phyloP scores from a whole-genome alignment of 202 grass and related monocot species.

The Zizania palustris region DNA sequence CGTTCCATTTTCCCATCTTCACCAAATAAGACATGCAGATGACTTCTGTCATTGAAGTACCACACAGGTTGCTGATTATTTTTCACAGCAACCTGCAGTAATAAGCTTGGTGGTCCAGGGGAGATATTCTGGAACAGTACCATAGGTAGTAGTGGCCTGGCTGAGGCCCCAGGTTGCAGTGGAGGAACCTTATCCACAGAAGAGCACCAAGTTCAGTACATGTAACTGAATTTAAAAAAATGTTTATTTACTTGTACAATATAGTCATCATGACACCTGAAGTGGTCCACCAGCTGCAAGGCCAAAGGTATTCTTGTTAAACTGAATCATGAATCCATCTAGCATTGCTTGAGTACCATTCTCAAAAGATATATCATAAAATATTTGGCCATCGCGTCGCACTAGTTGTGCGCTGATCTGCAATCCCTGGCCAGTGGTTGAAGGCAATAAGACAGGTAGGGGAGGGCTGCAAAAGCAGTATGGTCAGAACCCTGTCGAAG shows the following conservation, averaged over 20 bases:
- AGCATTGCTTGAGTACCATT: constrained; percentile 67
- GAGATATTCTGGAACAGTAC: constrained; percentile 81
- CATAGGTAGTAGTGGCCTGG: constrained; percentile 87
- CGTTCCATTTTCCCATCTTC: constrained; percentile 99
- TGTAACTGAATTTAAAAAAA: constrained; percentile 10
- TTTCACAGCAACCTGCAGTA: constrained; percentile 93
- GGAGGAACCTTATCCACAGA: constrained; percentile 64
- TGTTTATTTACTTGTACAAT: not conserved
- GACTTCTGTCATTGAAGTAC: constrained; percentile 89
- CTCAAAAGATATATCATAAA: constrained; percentile 83
- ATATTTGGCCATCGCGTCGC: constrained; percentile 84
- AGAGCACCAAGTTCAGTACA: constrained; percentile 36
- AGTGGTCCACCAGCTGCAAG: constrained; percentile 84
- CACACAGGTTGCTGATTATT: constrained; percentile 98
- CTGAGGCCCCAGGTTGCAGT: constrained; percentile 77
- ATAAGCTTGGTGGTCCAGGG: constrained; percentile 67
- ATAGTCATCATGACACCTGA: constrained; percentile 58
- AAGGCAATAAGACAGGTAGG: constrained; percentile 80
- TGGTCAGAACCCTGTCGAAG: constrained; percentile 9
- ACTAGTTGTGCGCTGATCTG: constrained; percentile 92
- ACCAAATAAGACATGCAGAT: constrained; percentile 72
- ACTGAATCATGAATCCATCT: constrained; percentile 99
- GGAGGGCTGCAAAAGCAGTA: constrained; percentile 59
- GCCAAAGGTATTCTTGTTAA: constrained; percentile 98
- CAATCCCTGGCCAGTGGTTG: constrained; percentile 83